phyloP scores from a whole-genome alignment of 2,329 filamentous ascomycete species.

The Diaporthe aspalathi region DNA sequence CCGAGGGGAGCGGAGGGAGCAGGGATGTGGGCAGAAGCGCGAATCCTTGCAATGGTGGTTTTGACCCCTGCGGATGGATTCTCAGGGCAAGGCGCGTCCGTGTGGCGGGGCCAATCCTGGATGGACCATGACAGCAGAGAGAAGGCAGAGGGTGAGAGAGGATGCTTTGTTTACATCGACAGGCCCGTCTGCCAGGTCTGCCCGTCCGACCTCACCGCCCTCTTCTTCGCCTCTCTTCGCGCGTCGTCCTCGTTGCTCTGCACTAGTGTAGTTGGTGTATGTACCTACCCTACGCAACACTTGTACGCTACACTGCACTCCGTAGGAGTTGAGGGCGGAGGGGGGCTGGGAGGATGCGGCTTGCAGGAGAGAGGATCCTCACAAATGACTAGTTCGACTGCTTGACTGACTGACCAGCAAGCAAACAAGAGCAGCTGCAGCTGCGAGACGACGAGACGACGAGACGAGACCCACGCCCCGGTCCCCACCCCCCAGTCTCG shows the following conservation, averaged over 20 bases:
- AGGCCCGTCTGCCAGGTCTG: not conserved
- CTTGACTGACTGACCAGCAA: not conserved
- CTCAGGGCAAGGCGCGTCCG: constrained; percentile 7
- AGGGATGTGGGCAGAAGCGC: constrained; percentile 22
- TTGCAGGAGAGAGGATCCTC: not conserved
- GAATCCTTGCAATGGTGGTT: constrained; percentile 20
- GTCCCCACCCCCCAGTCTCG: constrained; percentile 13
- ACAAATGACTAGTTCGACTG: not conserved
- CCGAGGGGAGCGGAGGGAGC: not conserved
- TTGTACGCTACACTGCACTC: too few species aligned
- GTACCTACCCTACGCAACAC: too few species aligned
- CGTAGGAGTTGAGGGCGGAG: not conserved
- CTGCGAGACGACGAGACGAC: not conserved
- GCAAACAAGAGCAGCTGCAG: not conserved
- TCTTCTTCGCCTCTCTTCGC: not conserved
- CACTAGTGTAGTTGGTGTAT: too few species aligned
- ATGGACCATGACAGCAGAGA: not conserved
- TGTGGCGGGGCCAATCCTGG: constrained; percentile 23
- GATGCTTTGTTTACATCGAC: constrained; percentile 32
- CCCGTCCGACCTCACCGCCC: constrained; percentile 24
- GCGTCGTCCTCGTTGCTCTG: not conserved
- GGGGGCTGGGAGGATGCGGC: constrained; percentile 25
- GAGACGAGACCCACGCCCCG: constrained; percentile 16
- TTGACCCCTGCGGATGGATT: constrained; percentile 27
- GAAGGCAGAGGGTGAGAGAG: too few species aligned